These are phyloP conservation scores for Stipa capillata DNA, from an alignment of 176 grass and related monocot genomes.

Conservation along the genomic window DNA sequence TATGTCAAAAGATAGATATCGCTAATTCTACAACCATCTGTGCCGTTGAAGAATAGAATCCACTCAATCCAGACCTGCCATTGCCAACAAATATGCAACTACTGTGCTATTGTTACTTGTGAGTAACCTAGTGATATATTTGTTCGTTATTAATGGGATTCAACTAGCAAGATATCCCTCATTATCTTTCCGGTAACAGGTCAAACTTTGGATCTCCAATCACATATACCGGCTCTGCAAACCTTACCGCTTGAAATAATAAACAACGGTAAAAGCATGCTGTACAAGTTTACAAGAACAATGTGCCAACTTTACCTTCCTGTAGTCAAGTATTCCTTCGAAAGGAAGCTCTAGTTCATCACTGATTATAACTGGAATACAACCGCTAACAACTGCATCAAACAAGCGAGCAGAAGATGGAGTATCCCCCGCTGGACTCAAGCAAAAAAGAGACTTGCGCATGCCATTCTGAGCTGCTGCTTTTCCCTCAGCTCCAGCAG, in stretches of 20 bases:
- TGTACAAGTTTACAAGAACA: neutral
- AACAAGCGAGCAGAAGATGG: slow-evolving; percentile 94
- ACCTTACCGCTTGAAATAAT: slow-evolving; percentile 18
- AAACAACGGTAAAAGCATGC: slow-evolving; percentile 9
- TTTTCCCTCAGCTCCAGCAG: slow-evolving; percentile 62
- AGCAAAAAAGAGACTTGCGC: slow-evolving; percentile 94
- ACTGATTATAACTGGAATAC: slow-evolving; percentile 92
- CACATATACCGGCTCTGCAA: neutral
- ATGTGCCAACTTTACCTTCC: slow-evolving; percentile 43
- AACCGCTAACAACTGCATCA: slow-evolving; percentile 93
- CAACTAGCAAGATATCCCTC: neutral
- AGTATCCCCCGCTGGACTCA: slow-evolving; percentile 96
- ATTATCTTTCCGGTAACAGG: neutral
- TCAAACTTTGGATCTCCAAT: neutral
- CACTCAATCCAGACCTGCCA: neutral
- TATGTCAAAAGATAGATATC: neutral
- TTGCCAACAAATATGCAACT: neutral
- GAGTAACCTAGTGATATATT: neutral
- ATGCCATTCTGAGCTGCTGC: slow-evolving; percentile 77
- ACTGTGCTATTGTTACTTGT: neutral
- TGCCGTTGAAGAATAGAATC: neutral
- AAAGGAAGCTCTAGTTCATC: slow-evolving; percentile 97
- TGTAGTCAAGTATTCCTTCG: slow-evolving; percentile 92
- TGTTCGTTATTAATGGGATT: neutral
- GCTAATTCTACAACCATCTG: neutral